Evolutionary conservation across 1,284 basidiomycete species (phyloP).

Genomic region (Malassezia nana): DNA sequence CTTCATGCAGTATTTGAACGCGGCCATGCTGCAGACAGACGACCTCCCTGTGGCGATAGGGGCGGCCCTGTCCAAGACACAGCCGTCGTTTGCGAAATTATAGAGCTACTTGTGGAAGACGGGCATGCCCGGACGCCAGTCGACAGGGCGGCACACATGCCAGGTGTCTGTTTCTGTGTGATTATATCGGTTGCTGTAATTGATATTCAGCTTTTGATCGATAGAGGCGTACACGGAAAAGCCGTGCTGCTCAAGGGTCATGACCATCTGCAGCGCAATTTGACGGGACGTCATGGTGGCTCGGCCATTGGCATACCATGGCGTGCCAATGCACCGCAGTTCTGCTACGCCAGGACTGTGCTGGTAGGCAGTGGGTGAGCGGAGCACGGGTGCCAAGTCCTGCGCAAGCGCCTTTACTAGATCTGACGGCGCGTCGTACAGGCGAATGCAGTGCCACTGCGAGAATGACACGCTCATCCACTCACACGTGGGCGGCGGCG

Average conservation of each 20-base stretch:
- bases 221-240: slow-evolving; percentile 7
- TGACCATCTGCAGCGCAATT: neutral
- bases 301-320: neutral
- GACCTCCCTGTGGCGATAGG: slow-evolving; percentile 53
- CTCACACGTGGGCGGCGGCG: neutral
- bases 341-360: neutral
- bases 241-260: slow-evolving; percentile 6
- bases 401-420: neutral
- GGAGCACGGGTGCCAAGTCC: neutral
- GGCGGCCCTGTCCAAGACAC: slow-evolving; percentile 50
- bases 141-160: slow-evolving; percentile 2
- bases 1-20: slow-evolving; percentile 71
- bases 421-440: neutral
- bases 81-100: slow-evolving; percentile 43
- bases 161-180: slow-evolving; percentile 1
- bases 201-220: neutral
- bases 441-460: neutral
- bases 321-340: neutral
- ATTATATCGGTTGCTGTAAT: neutral
- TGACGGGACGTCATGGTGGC: slow-evolving; percentile 4
- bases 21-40: slow-evolving; percentile 60
- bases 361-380: neutral
- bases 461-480: slow-evolving; percentile 7
- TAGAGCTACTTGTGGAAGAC: slow-evolving; percentile 14
- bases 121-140: slow-evolving; percentile 6